Evolutionary conservation across 2,329 filamentous ascomycete species (phyloP), one percentile per base, ranked within the genome.

Genomic region (Epichloe typhina): DNA sequence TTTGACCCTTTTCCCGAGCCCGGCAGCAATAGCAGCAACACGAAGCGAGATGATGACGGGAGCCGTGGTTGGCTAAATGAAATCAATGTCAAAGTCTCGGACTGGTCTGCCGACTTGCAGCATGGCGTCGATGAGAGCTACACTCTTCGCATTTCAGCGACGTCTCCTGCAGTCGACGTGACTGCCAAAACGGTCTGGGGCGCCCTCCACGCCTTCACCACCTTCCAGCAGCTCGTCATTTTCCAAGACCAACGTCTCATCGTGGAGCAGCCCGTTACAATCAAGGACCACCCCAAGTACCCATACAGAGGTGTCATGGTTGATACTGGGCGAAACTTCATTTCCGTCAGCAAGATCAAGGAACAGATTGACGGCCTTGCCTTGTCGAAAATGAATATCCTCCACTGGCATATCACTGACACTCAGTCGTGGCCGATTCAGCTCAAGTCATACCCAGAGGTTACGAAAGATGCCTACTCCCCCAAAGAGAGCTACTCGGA

Each of bases 121-220:
- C 75, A 79, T 55, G 75, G 73, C 3, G 75, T 78, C 21, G 73
- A 79, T 51, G 75, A 79, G 57, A 76, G 74, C n/a, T 79, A 79
- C 59, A 74, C 69, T 0, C 56, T 79, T 19, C 64, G 70, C 17
- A 67, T 77, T 38, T 55, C 60, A 1, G 55, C 63, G 5, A 60
- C 59, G 19, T 72, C 73, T 3, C 59, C 63, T 36, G 62, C 61
- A 4, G 63, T 79, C 51, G 58, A 68, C 8, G 71, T 79, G 55
- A 68, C 64, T 2, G 69, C 75, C 26, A 62, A 72, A 59, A 78
- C 75, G 0, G 66, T 72, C 44, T 79, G 75, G 66, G 75, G 75
- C 38, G 75, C 72, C 17, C 66, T 79, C 11, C 74, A 77, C 57
- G 75, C 75, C 9, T 73, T 79, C 55, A 77, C 73, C 19, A 79